Conservation (phyloP, 805 yeast genomes). For the Citeromyces nyonsensis region DNA sequence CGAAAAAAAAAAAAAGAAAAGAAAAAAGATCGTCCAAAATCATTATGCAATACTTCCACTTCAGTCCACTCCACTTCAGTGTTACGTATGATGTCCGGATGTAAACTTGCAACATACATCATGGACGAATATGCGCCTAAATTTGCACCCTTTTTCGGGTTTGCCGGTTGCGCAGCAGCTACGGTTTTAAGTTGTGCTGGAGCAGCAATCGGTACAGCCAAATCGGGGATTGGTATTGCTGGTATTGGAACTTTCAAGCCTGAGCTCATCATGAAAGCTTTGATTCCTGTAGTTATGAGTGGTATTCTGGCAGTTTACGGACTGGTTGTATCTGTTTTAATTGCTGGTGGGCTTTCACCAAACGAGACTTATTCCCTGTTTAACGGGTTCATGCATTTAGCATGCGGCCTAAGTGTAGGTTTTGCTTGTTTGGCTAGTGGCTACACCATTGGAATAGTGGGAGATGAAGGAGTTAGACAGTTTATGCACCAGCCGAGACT, state of each 20-base stretch:
- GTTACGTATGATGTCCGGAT: too few relatives aligned
- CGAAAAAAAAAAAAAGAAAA: too few relatives aligned
- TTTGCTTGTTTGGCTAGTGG: slow-evolving; percentile 95
- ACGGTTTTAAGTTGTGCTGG: slow-evolving; percentile 91
- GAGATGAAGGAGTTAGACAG: slow-evolving; percentile 99
- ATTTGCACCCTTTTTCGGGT: slow-evolving; percentile 94
- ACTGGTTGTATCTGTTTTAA: slow-evolving; percentile 86
- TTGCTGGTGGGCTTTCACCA: slow-evolving; percentile 83
- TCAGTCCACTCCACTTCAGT: too few relatives aligned
- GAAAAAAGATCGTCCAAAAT: too few relatives aligned
- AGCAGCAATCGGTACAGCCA: slow-evolving; percentile 97
- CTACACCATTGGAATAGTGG: slow-evolving; percentile 96
- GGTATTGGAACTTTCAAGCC: slow-evolving; percentile 98
- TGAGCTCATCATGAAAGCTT: slow-evolving; percentile 86
- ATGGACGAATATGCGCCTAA: slow-evolving; percentile 64
- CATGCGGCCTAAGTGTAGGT: slow-evolving; percentile 93
- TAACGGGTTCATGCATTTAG: slow-evolving; percentile 96
- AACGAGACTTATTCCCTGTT: slow-evolving; percentile 67
- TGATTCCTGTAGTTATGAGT: slow-evolving; percentile 95
- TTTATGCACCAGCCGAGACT: slow-evolving; percentile 96
- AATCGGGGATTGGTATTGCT: slow-evolving; percentile 94
- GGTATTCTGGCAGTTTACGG: slow-evolving; percentile 98
- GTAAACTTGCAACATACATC: background rate
- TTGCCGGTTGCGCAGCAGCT: slow-evolving; percentile 93
- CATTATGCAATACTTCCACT: too few relatives aligned